These are phyloP conservation scores for Pseudozyma flocculosa DNA, from an alignment of 1,284 basidiomycete species.

Conservation along the genomic window DNA sequence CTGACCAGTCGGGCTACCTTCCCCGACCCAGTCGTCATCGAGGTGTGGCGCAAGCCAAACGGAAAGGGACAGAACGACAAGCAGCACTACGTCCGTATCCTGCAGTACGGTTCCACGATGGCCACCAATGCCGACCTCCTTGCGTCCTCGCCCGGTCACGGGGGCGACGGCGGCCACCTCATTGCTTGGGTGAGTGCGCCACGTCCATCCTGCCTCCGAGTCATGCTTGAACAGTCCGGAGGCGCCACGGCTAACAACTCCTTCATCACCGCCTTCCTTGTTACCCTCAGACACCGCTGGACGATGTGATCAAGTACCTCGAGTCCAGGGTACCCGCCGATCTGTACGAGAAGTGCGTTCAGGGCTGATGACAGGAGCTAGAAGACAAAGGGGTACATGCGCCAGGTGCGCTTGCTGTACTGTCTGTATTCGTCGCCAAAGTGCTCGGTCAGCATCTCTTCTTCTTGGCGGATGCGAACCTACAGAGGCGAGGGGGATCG, in stretches of 20 bases:
- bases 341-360: constrained; percentile 30
- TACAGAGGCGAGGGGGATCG: no score
- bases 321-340: constrained; percentile 26
- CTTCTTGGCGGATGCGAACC: neutral
- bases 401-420: neutral
- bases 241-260: no score
- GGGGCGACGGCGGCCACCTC: constrained; percentile 3
- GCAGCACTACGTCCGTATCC: constrained; percentile 13
- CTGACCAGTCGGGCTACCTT: constrained; percentile 24
- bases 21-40: constrained; percentile 36
- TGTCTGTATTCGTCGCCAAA: neutral
- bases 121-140: constrained; percentile 10
- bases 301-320: constrained; percentile 27
- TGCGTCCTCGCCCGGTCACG: neutral
- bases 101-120: constrained; percentile 26
- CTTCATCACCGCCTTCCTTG: no score
- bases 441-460: neutral
- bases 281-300: constrained; percentile 16
- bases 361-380: constrained; percentile 1
- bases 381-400: neutral
- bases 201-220: neutral
- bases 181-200: constrained; percentile 7
- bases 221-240: neutral
- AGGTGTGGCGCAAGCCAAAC: constrained; percentile 13
- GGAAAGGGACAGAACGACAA: constrained; percentile 2